A percentile compares a stretch with the other conserved stretches of the same genome.
Conservation (phyloP, 495 filamentous ascomycete genomes). For the Xylaria bambusicola region DNA sequence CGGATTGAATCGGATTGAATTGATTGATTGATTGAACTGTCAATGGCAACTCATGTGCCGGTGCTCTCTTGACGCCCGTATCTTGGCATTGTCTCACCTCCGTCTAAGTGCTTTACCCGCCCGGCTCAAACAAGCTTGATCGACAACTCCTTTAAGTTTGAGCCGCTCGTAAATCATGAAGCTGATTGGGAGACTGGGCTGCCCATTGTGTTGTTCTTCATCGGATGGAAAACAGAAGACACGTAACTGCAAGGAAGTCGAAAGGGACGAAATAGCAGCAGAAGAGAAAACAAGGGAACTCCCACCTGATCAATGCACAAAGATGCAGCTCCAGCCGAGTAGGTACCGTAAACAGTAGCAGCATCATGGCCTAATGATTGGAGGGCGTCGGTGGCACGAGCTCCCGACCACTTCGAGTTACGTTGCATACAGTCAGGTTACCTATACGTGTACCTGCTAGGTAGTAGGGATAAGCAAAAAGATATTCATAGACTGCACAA, state of each 20-base stretch:
- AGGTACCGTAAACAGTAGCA: too few relatives aligned
- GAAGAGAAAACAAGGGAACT: neutral
- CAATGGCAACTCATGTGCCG: neutral
- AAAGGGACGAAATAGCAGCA: neutral
- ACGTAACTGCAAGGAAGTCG: neutral
- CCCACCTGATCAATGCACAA: neutral
- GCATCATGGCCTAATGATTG: too few relatives aligned
- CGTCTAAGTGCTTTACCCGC: conserved; percentile 12
- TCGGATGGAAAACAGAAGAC: neutral
- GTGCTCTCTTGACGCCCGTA: neutral
- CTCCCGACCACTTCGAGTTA: neutral
- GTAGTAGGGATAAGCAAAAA: too few relatives aligned
- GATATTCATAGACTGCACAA: neutral
- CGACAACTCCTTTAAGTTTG: conserved; percentile 15
- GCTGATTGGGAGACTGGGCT: neutral
- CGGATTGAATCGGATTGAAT: too few relatives aligned
- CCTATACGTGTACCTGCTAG: too few relatives aligned
- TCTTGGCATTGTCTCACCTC: conserved; percentile 14
- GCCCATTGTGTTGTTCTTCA: neutral
- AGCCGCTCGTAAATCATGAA: neutral
- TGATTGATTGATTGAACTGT: too few relatives aligned
- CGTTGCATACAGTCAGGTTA: neutral
- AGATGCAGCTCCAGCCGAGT: neutral
- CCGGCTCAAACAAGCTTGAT: conserved; percentile 16
- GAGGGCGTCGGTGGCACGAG: too few relatives aligned